phyloP scores from a whole-genome alignment of 2,329 filamentous ascomycete genomes.

The Fusarium guadeloupense region DNA sequence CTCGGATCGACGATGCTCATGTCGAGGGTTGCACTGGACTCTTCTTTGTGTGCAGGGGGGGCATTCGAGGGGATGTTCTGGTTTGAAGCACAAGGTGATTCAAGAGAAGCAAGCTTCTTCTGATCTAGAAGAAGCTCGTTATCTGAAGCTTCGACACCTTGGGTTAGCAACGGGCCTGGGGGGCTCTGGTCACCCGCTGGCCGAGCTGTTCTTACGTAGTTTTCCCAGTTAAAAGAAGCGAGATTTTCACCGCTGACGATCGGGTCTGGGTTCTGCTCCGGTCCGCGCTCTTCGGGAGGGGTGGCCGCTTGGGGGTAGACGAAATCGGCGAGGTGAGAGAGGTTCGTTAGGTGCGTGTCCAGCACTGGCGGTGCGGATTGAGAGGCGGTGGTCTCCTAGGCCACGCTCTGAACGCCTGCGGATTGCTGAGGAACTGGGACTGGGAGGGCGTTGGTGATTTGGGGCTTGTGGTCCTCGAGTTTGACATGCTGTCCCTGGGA shows the following conservation, averaged over 20 bases:
- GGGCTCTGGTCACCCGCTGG: background rate
- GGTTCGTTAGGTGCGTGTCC: background rate
- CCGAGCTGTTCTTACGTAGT: conserved; percentile 6
- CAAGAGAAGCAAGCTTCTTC: background rate
- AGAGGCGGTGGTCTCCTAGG: conserved; percentile 19
- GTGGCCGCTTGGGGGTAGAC: background rate
- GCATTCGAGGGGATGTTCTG: background rate
- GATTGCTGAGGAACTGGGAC: background rate
- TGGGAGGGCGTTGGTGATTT: background rate
- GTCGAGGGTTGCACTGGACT: background rate
- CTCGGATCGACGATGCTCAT: background rate
- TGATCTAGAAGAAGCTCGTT: background rate
- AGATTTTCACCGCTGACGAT: background rate
- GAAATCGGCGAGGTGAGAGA: background rate
- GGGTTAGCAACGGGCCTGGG: background rate
- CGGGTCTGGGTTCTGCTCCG: background rate
- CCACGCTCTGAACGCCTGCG: conserved; percentile 1
- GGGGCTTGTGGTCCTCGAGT: background rate
- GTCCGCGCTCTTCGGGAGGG: background rate
- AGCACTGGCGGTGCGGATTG: background rate
- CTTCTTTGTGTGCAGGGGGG: background rate
- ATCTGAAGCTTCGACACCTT: background rate
- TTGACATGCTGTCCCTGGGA: background rate
- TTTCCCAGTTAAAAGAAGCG: background rate
- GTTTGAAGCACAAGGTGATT: background rate